Evolutionary conservation across 495 filamentous ascomycete species (phyloP).

Genomic region (Aspergillus heteromorphus): DNA sequence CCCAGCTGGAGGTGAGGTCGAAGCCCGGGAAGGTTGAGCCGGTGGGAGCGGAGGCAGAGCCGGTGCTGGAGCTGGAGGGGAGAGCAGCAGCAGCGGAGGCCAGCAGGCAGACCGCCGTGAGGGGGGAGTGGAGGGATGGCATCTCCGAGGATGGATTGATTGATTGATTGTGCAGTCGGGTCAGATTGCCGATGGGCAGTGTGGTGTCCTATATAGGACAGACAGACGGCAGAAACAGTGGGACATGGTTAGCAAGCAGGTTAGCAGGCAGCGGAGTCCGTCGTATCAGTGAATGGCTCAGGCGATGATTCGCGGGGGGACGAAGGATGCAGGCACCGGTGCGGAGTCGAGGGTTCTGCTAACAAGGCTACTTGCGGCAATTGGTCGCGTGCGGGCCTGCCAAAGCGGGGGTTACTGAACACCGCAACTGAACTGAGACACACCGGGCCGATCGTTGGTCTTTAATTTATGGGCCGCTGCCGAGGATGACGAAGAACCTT

Average conservation of each 20-base stretch:
- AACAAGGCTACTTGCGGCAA: not conserved
- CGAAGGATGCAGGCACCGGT: not conserved
- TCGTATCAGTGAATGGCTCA: not conserved
- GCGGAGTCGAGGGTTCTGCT: not conserved
- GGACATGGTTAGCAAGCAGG: not conserved
- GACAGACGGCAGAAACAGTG: not conserved
- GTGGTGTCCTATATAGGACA: not conserved
- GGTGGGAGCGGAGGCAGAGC: conserved; percentile 18
- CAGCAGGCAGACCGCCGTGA: not conserved
- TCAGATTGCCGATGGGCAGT: not conserved
- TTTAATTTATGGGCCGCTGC: too few relatives aligned
- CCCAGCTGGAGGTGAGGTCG: conserved; percentile 37
- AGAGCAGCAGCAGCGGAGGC: not conserved
- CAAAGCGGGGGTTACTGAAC: not conserved
- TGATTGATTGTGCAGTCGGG: not conserved
- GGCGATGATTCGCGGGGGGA: not conserved
- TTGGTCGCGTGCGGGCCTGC: conserved; percentile 1
- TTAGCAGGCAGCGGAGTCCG: not conserved
- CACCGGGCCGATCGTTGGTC: not conserved
- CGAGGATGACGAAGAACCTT: too few relatives aligned
- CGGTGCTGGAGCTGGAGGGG: not conserved
- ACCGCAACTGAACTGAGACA: not conserved
- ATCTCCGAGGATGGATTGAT: not conserved
- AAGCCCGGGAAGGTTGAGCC: conserved; percentile 28
- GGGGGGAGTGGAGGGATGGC: not conserved